Evolutionary conservation across 768 basidiomycete genomes (phyloP).

Genomic region (Boletus reticuloceps): DNA sequence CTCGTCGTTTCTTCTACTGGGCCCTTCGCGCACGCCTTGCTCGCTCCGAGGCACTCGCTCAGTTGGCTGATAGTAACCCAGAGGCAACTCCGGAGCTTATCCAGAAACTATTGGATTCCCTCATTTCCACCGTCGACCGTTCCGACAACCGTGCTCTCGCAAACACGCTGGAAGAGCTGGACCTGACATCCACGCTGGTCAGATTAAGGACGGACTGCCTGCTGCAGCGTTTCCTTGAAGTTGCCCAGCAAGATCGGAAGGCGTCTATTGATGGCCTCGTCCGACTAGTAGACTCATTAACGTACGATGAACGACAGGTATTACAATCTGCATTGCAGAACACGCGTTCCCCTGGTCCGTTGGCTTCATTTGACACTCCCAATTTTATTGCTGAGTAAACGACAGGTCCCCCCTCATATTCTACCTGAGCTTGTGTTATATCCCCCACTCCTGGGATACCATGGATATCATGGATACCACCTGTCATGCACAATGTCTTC

Average conservation of each 20-base stretch:
- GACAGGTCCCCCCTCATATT: slow-evolving; percentile 43
- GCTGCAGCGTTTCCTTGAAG: slow-evolving; percentile 58
- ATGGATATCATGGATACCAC: slow-evolving; percentile 2
- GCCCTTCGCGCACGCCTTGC: slow-evolving; percentile 80
- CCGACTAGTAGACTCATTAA: slow-evolving; percentile 69
- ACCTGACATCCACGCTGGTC: slow-evolving; percentile 57
- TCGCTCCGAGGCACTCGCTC: slow-evolving; percentile 58
- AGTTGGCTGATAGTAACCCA: slow-evolving; percentile 71
- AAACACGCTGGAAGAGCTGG: slow-evolving; percentile 67
- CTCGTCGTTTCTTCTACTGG: slow-evolving; percentile 93
- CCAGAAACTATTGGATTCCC: slow-evolving; percentile 55
- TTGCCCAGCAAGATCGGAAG: slow-evolving; percentile 74
- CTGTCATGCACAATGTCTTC: not conserved
- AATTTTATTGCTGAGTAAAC: slow-evolving; percentile 3
- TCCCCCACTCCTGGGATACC: slow-evolving; percentile 4
- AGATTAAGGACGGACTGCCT: slow-evolving; percentile 72
- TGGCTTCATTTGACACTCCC: not conserved
- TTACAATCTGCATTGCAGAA: slow-evolving; percentile 63
- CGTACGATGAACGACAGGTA: slow-evolving; percentile 66
- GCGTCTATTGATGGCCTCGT: slow-evolving; percentile 71
- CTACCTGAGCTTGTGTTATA: slow-evolving; percentile 19
- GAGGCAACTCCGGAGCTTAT: slow-evolving; percentile 67
- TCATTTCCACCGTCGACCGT: slow-evolving; percentile 52
- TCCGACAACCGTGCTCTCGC: slow-evolving; percentile 58
- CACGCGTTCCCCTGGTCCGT: slow-evolving; percentile 58